Evolutionary conservation across 345 rosid species (phyloP), one percentile per base, ranked within the genome.

Genomic region (Brassica nigra): DNA sequence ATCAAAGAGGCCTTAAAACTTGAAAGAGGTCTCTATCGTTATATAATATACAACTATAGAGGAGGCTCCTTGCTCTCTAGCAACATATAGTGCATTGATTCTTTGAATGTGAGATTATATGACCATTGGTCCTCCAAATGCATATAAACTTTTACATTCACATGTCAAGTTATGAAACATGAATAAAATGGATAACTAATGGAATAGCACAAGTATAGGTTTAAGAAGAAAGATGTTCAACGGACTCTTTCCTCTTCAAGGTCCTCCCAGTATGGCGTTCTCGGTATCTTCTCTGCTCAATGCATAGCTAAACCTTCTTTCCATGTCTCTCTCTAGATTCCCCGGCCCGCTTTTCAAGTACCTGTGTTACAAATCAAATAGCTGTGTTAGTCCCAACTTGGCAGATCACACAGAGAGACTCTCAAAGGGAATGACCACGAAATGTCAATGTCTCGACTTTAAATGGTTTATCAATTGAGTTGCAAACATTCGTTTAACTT

Each of bases 191-290:
- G 64, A 10, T 47, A 65, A 16, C 66, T 52, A 77, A 18, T 0
- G 7, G 2, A 64, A 29, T 7, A 79, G 47, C 52, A 42, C 2
- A 71, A 65, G 47, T 44, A 64, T 29, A 72, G 34, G 34, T 29
- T 18, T 15, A 36, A 30, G 30, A 79, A 71, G 3, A 74, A 47
- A 62, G 42, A 68, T 47, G 20, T 28, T 80, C 42, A 71, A 76
- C 34, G 55, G 47, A 36, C 15, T 34, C 68, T 29, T 63, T 68
- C 57, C 63, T 71, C 37, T 20, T 76, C 70, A 94, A 64, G 98
- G 98, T 82, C 99, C 99, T 70, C 99, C 98, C 4, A 92, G 94
- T 59, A 90, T 88, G 71, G 98, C 98, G 34, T 95, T 95, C 84
- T 95, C 92, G 0, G 91, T 88, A 83, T 95, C 99, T 68, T 92